These are phyloP conservation scores for Knufia petricola DNA, from an alignment of 2,329 filamentous ascomycete genomes.

Conservation along the genomic window DNA sequence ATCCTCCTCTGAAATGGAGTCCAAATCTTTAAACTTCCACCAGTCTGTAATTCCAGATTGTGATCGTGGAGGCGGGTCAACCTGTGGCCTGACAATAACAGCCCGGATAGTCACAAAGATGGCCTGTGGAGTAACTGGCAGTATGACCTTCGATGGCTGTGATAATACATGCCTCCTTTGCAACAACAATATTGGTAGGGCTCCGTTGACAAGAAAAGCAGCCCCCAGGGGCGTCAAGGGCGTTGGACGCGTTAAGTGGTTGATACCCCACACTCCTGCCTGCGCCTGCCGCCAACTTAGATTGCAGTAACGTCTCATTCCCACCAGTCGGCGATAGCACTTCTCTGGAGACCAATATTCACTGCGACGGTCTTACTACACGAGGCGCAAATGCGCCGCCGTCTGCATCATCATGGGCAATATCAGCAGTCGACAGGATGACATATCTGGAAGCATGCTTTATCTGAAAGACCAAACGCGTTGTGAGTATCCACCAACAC, in stretches of 20 bases:
- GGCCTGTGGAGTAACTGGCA: too few relatives aligned
- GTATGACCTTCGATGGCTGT: too few relatives aligned
- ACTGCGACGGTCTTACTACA: neutral
- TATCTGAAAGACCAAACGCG: conserved; percentile 86
- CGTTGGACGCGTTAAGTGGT: neutral
- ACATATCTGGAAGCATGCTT: conserved; percentile 55
- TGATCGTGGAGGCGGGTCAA: too few relatives aligned
- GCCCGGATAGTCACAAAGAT: too few relatives aligned
- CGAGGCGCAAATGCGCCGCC: conserved; percentile 3
- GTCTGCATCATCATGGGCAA: conserved; percentile 64
- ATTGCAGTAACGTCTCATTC: neutral
- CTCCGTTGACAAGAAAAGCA: too few relatives aligned
- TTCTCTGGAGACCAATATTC: neutral
- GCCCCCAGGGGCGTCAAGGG: too few relatives aligned
- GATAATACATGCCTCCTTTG: too few relatives aligned
- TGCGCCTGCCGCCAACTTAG: neutral
- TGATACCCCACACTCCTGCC: neutral
- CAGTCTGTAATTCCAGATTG: too few relatives aligned
- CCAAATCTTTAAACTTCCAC: too few relatives aligned
- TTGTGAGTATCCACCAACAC: conserved; percentile 54
- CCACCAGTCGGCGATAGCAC: neutral
- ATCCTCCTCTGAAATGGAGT: too few relatives aligned
- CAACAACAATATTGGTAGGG: too few relatives aligned
- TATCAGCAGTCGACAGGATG: conserved; percentile 79
- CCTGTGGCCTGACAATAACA: too few relatives aligned